Conservation (phyloP, 495 filamentous ascomycete genomes). For the Neurospora sp. region DNA sequence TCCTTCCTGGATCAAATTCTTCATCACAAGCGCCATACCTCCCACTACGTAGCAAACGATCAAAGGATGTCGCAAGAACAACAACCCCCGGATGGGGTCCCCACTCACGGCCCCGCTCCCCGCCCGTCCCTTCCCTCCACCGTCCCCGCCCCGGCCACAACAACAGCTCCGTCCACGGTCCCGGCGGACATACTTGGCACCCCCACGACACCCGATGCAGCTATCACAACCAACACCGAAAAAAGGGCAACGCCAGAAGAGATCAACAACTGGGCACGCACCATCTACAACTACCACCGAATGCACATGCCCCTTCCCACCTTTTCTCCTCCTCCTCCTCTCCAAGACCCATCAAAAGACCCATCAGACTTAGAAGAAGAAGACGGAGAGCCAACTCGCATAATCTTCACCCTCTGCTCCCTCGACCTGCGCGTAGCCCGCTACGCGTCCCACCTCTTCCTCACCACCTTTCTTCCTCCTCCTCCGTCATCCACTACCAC, state of each 20-base stretch:
- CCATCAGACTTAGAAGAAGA: background rate
- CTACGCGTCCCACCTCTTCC: slow-evolving; percentile 24
- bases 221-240: background rate
- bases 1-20: background rate
- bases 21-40: background rate
- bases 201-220: background rate
- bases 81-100: background rate
- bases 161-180: background rate
- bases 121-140: background rate
- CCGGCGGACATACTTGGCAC: background rate
- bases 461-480: slow-evolving; percentile 19
- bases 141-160: background rate
- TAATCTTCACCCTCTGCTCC: slow-evolving; percentile 29
- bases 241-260: background rate
- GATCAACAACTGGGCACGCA: background rate
- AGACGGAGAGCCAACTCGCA: background rate
- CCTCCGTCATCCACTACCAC: slow-evolving; percentile 17
- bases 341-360: background rate
- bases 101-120: background rate
- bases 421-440: slow-evolving; percentile 28
- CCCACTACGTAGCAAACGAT: too few relatives aligned
- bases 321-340: slow-evolving; percentile 9
- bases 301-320: slow-evolving; percentile 16
- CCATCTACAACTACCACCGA: slow-evolving; percentile 31
- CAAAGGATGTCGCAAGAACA: background rate